Evolutionary conservation across 148 eudicot genomes (phyloP).

Genomic region (Chenopodium album): DNA sequence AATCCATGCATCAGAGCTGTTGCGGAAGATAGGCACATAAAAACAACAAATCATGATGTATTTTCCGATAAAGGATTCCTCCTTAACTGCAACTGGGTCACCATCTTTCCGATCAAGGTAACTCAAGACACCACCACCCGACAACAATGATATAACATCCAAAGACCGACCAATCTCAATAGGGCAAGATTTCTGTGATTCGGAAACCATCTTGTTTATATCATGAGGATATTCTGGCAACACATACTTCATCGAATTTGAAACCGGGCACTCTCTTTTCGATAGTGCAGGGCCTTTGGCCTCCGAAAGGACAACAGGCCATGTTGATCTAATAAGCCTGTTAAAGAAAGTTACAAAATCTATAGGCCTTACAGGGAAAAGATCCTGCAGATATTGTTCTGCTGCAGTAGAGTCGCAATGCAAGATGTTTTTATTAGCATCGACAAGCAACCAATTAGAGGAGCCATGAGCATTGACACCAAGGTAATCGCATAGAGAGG

Average conservation of each 20-base stretch:
- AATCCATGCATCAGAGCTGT: background rate
- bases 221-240: background rate
- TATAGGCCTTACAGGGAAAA: background rate
- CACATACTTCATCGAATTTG: background rate
- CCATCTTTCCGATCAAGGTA: background rate
- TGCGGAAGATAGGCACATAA: background rate
- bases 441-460: background rate
- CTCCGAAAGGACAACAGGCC: background rate
- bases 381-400: background rate
- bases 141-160: background rate
- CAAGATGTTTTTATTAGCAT: background rate
- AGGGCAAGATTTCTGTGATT: background rate
- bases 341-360: background rate
- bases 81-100: background rate
- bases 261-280: background rate
- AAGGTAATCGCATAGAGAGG: background rate
- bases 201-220: background rate
- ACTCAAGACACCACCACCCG: background rate
- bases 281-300: no score
- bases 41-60: constrained; percentile 3
- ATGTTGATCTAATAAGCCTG: background rate
- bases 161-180: background rate
- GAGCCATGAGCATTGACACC: background rate
- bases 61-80: background rate
- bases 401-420: background rate